A percentile compares a stretch with the other conserved stretches of the same genome.
These are phyloP conservation scores for Bidens hawaiensis DNA, from an alignment of 140 eudicot species.

Conservation along the genomic window DNA sequence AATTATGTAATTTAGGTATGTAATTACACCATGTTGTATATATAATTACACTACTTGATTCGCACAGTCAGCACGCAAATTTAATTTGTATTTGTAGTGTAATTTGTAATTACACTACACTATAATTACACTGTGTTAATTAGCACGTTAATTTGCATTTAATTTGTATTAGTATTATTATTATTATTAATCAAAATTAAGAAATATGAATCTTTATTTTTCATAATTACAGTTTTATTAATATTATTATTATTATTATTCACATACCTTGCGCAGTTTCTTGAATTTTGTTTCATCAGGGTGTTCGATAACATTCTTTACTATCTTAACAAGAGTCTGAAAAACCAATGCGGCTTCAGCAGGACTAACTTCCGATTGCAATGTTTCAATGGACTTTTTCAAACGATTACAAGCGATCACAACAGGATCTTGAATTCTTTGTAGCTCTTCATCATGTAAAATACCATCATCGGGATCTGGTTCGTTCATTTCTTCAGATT, in stretches of 20 bases:
- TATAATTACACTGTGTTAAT: no score
- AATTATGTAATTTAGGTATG: no score
- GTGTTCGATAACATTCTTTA: constrained; percentile 73
- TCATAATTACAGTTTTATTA: neutral
- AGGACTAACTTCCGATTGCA: constrained; percentile 59
- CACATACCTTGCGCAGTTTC: constrained; percentile 78
- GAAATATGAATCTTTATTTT: neutral
- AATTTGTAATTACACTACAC: no score
- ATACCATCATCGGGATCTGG: constrained; percentile 55
- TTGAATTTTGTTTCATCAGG: constrained; percentile 73
- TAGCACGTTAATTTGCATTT: no score
- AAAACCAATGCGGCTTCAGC: constrained; percentile 47
- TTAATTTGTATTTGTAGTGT: no score
- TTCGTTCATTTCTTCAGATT: constrained; percentile 25
- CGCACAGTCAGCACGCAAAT: no score
- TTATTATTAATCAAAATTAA: no score
- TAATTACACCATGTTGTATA: no score
- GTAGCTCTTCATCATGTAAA: constrained; percentile 41
- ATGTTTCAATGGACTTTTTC: constrained; percentile 52
- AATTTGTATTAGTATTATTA: no score
- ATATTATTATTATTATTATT: neutral
- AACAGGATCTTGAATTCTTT: constrained; percentile 80
- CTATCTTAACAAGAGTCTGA: constrained; percentile 64
- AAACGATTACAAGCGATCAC: constrained; percentile 48
- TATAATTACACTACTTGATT: no score